These are phyloP conservation scores for Hyaloperonospora brassicae DNA, from an alignment of 352 stramenopile species.

Conservation along the genomic window DNA sequence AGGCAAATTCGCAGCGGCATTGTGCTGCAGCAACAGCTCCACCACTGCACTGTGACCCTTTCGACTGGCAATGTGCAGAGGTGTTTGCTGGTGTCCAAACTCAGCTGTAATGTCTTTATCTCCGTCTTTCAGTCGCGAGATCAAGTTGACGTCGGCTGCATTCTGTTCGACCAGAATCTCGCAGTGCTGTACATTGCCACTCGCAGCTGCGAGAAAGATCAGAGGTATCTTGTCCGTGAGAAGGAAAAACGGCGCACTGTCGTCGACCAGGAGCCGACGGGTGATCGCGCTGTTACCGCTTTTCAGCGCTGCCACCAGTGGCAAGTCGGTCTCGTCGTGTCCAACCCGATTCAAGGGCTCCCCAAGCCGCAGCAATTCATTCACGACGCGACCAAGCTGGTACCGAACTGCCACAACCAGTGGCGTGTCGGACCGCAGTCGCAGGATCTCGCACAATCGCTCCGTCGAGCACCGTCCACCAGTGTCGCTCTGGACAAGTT, in stretches of 20 bases:
- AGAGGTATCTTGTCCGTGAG: constrained; percentile 72
- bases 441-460: constrained; percentile 54
- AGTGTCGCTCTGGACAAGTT: constrained; percentile 52
- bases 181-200: constrained; percentile 61
- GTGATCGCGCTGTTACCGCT: constrained; percentile 70
- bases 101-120: constrained; percentile 71
- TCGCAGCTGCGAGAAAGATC: constrained; percentile 66
- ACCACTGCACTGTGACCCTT: constrained; percentile 58
- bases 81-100: constrained; percentile 64
- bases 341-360: constrained; percentile 44
- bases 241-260: constrained; percentile 59
- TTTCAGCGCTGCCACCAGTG: constrained; percentile 60
- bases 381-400: constrained; percentile 68
- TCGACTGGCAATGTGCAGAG: constrained; percentile 69
- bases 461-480: constrained; percentile 60
- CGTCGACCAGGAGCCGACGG: constrained; percentile 59
- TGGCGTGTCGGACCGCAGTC: constrained; percentile 47
- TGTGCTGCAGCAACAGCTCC: constrained; percentile 53
- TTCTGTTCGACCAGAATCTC: constrained; percentile 59
- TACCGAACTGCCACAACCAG: constrained; percentile 75
- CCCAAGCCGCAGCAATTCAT: constrained; percentile 52
- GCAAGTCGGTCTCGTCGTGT: constrained; percentile 46
- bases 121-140: constrained; percentile 65
- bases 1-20: constrained; percentile 63
- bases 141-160: constrained; percentile 61